A percentile compares a stretch with the other conserved stretches of the same genome.
Evolutionary conservation across 1,284 basidiomycete genomes (phyloP).

Genomic region (Ganoderma sinense): DNA sequence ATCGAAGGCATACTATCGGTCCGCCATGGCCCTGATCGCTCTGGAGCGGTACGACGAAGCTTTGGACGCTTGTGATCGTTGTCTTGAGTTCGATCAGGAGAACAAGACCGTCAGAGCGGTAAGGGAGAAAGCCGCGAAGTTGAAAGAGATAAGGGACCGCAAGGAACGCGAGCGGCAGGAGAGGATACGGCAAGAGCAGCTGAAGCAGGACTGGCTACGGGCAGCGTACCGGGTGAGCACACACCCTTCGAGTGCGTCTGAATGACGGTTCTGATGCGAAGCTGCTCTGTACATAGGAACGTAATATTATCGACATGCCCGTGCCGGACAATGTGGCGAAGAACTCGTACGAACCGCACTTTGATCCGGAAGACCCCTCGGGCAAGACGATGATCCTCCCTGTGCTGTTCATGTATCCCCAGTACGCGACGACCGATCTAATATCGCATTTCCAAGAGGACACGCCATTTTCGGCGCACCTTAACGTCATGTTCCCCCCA

Average conservation of each 20-base stretch:
- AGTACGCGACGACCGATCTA: constrained; percentile 88
- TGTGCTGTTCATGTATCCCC: constrained; percentile 93
- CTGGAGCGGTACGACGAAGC: constrained; percentile 83
- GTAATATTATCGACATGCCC: constrained; percentile 66
- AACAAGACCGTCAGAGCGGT: constrained; percentile 60
- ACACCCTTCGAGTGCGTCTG: not conserved
- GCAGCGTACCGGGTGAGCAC: constrained; percentile 65
- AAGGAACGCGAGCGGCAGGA: constrained; percentile 59
- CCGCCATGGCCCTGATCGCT: constrained; percentile 76
- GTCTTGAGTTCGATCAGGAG: constrained; percentile 62
- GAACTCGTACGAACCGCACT: constrained; percentile 64
- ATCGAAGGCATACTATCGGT: constrained; percentile 87
- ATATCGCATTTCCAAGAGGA: constrained; percentile 89
- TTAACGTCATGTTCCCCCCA: constrained; percentile 85
- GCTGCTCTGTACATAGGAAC: constrained; percentile 53
- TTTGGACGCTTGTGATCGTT: constrained; percentile 78
- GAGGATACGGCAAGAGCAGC: constrained; percentile 53
- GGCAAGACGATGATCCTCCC: constrained; percentile 79
- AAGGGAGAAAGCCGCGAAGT: constrained; percentile 53
- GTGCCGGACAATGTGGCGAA: constrained; percentile 64
- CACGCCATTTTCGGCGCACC: constrained; percentile 82
- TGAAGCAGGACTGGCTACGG: constrained; percentile 55
- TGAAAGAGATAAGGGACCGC: constrained; percentile 57
- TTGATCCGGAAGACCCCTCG: constrained; percentile 68
- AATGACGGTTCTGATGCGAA: constrained; percentile 5